Conservation (phyloP, 2,329 filamentous ascomycete species). For the Xylaria sp. region DNA sequence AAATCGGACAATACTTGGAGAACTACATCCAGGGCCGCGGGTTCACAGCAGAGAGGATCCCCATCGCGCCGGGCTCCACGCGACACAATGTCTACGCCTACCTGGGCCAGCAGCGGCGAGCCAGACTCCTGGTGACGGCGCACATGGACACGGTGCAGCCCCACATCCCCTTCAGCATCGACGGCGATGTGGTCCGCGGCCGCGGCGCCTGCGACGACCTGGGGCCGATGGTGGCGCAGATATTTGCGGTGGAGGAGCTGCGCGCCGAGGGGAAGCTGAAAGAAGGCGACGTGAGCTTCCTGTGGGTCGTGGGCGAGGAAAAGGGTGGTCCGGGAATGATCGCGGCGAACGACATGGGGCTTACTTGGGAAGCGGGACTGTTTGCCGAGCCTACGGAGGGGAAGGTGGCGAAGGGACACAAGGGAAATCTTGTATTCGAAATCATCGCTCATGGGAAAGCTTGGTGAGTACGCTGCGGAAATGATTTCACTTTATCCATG, state of each 20-base stretch:
- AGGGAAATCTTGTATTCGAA: slow-evolving; percentile 55
- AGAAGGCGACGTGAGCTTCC: slow-evolving; percentile 47
- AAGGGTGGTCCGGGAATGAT: slow-evolving; percentile 66
- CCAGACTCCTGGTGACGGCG: slow-evolving; percentile 50
- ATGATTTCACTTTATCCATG: not conserved
- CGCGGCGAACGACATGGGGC: slow-evolving; percentile 57
- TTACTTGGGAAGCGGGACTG: slow-evolving; percentile 58
- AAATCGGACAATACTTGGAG: slow-evolving; percentile 51
- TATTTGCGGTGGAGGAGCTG: slow-evolving; percentile 57
- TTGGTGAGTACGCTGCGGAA: slow-evolving; percentile 36
- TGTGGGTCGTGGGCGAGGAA: slow-evolving; percentile 62
- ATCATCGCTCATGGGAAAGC: slow-evolving; percentile 47
- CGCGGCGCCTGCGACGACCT: slow-evolving; percentile 56
- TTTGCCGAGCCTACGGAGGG: slow-evolving; percentile 68
- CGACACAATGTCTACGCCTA: slow-evolving; percentile 56
- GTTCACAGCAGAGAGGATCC: slow-evolving; percentile 53
- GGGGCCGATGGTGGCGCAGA: slow-evolving; percentile 59
- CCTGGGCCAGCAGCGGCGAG: slow-evolving; percentile 47
- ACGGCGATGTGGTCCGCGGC: slow-evolving; percentile 56
- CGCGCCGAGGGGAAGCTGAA: slow-evolving; percentile 42
- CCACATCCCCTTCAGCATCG: slow-evolving; percentile 60
- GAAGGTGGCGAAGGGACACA: slow-evolving; percentile 64
- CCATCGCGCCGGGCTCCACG: slow-evolving; percentile 48
- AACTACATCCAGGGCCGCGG: slow-evolving; percentile 49
- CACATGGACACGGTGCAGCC: slow-evolving; percentile 60